Conservation (phyloP, 177 flowering plant genomes). For the Vitis hybrid region DNA sequence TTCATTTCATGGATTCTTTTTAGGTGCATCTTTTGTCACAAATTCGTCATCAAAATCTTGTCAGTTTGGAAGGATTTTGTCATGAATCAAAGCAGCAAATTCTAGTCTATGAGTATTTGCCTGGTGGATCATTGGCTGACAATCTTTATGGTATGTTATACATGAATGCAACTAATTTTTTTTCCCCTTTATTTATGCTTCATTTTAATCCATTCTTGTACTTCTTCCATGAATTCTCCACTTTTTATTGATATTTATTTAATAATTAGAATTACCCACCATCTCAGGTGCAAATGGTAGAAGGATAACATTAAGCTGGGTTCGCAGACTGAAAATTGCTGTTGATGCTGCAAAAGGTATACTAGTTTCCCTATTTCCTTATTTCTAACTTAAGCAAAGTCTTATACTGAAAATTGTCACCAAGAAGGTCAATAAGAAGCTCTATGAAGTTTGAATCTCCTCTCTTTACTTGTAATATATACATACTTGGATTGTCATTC, state of each 20-base stretch:
- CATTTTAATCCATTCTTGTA: background rate
- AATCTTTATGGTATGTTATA: conserved; percentile 68
- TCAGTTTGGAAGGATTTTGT: conserved; percentile 80
- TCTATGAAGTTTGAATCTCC: background rate
- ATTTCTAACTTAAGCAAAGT: background rate
- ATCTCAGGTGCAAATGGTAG: conserved; percentile 61
- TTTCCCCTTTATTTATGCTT: background rate
- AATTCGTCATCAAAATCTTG: conserved; percentile 83
- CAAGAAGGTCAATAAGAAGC: background rate
- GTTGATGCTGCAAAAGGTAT: conserved; percentile 92
- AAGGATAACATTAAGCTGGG: conserved; percentile 70
- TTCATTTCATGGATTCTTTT: conserved; percentile 3
- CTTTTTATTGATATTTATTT: background rate
- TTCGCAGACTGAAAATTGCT: conserved; percentile 79
- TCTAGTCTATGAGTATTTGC: conserved; percentile 76
- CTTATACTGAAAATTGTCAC: background rate
- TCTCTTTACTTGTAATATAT: no score
- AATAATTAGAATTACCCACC: background rate
- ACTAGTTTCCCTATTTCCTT: background rate
- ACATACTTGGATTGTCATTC: no score
- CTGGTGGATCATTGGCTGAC: conserved; percentile 84
- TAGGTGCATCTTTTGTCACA: conserved; percentile 76
- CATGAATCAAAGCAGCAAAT: conserved; percentile 77
- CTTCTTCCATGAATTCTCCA: background rate
- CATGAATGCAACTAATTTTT: background rate